Conservation (phyloP, 1,139 yeast species). For the Yamadazyma siamensis region DNA sequence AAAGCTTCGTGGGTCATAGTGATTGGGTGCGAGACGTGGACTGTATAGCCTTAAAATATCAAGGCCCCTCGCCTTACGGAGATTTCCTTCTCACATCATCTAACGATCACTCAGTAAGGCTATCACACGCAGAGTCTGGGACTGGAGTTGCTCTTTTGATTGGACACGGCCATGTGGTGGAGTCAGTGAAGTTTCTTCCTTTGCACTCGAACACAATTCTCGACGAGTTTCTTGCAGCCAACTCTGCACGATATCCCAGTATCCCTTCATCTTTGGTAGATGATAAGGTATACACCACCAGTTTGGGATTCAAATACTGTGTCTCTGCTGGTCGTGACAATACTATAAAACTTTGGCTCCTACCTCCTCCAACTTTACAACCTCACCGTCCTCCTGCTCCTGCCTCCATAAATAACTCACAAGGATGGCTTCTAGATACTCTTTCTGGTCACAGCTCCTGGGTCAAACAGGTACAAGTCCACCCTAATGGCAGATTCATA, state of each 20-base stretch:
- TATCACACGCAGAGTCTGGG: conserved; percentile 63
- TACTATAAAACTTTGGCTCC: conserved; percentile 69
- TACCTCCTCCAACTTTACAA: conserved; percentile 57
- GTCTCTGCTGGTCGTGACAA: conserved; percentile 84
- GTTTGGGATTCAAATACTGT: conserved; percentile 61
- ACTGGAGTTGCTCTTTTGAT: conserved; percentile 64
- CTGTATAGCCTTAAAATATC: conserved; percentile 20
- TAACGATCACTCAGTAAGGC: conserved; percentile 72
- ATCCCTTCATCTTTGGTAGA: conserved; percentile 30
- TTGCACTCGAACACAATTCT: conserved; percentile 42
- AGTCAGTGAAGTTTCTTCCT: conserved; percentile 70
- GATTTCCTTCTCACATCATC: conserved; percentile 74
- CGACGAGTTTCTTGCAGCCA: conserved; percentile 44
- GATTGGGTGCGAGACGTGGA: conserved; percentile 85
- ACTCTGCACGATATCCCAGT: conserved; percentile 28
- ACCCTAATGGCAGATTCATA: conserved; percentile 72
- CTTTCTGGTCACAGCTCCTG: conserved; percentile 81
- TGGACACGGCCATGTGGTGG: conserved; percentile 86
- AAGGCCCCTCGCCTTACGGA: conserved; percentile 29
- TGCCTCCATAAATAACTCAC: conserved; percentile 46
- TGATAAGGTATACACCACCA: conserved; percentile 26
- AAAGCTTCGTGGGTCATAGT: conserved; percentile 72
- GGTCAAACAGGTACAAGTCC: conserved; percentile 70
- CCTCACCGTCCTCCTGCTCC: conserved; percentile 61
- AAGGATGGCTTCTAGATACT: conserved; percentile 55